Percentiles rank a stretch among this genome's conserved stretches.
phyloP scores from a whole-genome alignment of 176 grass and related monocot genomes.

The Carex cristatella region DNA sequence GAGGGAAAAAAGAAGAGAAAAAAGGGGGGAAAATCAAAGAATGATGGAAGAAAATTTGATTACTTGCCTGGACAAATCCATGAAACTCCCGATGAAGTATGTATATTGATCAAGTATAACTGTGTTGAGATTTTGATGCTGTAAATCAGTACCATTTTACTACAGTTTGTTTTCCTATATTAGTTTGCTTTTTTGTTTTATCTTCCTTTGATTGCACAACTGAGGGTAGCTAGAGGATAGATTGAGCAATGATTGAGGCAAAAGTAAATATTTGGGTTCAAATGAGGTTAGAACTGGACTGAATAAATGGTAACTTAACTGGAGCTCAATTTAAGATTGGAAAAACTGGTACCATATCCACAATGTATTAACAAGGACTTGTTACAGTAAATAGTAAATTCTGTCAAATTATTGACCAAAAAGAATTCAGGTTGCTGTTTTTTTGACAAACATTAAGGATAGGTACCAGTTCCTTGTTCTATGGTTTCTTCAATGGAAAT shows the following conservation, averaged over 20 bases:
- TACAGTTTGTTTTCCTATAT: background rate
- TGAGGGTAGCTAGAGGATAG: background rate
- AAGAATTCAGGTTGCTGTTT: no score
- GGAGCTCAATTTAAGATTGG: background rate
- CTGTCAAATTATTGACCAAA: background rate
- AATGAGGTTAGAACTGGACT: background rate
- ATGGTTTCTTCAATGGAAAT: no score
- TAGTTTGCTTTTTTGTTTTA: background rate
- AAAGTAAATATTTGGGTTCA: background rate
- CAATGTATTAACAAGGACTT: background rate
- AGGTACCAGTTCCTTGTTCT: no score
- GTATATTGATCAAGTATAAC: background rate
- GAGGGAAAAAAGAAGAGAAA: background rate
- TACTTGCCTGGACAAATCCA: constrained; percentile 11
- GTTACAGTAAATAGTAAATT: background rate
- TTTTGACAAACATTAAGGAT: no score
- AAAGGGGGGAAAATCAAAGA: background rate
- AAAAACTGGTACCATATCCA: background rate
- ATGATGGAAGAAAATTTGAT: background rate
- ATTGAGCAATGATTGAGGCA: background rate
- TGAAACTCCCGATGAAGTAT: constrained; percentile 24
- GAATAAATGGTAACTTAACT: background rate
- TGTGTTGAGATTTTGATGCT: background rate
- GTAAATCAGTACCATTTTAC: background rate
- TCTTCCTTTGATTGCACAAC: background rate